phyloP scores from a whole-genome alignment of 169 alveolate species.

The Plasmodium malariae region DNA sequence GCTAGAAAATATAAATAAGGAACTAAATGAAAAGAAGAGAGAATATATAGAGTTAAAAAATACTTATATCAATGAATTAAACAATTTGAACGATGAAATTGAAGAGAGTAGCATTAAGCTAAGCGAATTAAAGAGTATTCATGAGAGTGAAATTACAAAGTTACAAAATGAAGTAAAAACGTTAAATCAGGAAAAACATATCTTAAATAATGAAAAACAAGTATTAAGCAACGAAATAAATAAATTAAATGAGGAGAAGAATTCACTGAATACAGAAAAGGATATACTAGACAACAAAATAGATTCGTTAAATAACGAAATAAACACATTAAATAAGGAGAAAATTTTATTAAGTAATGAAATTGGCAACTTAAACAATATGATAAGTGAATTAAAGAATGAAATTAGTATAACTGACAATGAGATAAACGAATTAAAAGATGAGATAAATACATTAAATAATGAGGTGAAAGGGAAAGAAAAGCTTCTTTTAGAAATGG shows the following conservation, averaged over 20 bases:
- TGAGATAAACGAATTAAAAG: constrained; percentile 13
- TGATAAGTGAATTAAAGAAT: constrained; percentile 16
- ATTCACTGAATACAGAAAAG: constrained; percentile 8
- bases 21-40: constrained; percentile 31
- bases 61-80: constrained; percentile 22
- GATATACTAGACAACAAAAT: constrained; percentile 8
- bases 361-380: not conserved
- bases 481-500: constrained; percentile 10
- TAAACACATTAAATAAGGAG: constrained; percentile 4
- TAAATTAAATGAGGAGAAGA: constrained; percentile 21
- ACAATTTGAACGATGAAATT: constrained; percentile 28
- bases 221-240: constrained; percentile 6
- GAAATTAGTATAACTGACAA: constrained; percentile 16
- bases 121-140: constrained; percentile 1
- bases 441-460: not conserved
- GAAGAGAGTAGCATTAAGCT: constrained; percentile 14
- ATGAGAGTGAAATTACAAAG: constrained; percentile 20
- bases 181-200: constrained; percentile 5
- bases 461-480: constrained; percentile 26
- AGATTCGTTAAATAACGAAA: constrained; percentile 20
- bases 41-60: constrained; percentile 34
- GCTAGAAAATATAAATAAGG: constrained; percentile 16
- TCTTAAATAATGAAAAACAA: constrained; percentile 2
- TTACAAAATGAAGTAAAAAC: not conserved
- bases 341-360: constrained; percentile 15